phyloP scores from a whole-genome alignment of 2,329 filamentous ascomycete species.

The Phaeosphaeria sp. region DNA sequence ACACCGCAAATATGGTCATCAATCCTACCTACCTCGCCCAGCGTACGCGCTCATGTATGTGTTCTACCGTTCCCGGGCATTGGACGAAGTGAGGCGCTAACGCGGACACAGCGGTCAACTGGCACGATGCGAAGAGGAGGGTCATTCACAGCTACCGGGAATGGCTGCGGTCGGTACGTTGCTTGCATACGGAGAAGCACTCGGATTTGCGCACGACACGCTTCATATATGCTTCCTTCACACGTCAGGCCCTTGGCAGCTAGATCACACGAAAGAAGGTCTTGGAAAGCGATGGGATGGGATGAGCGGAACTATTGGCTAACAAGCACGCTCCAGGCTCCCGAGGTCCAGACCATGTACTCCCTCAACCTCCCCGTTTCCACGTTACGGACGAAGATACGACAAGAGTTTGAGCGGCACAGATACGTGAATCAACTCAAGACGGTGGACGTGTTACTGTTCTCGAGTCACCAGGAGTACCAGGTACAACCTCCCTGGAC shows the following conservation, averaged over 20 bases:
- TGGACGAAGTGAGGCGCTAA: slow-evolving; percentile 28
- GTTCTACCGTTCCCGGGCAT: slow-evolving; percentile 11
- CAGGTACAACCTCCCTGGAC: slow-evolving; percentile 68
- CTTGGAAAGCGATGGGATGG: not conserved
- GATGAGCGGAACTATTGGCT: slow-evolving; percentile 2
- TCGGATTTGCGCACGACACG: no score
- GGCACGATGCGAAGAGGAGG: slow-evolving; percentile 84
- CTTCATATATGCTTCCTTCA: no score
- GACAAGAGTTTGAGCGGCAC: slow-evolving; percentile 96
- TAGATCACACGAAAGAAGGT: not conserved
- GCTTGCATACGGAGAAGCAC: not conserved
- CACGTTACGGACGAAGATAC: slow-evolving; percentile 86
- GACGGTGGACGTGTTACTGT: slow-evolving; percentile 87
- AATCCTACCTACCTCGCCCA: slow-evolving; percentile 87
- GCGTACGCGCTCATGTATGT: slow-evolving; percentile 61
- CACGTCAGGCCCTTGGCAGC: no score
- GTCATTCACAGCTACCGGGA: slow-evolving; percentile 90
- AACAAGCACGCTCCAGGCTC: slow-evolving; percentile 67
- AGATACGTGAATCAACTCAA: slow-evolving; percentile 89
- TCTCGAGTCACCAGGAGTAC: slow-evolving; percentile 91
- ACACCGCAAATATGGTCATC: slow-evolving; percentile 70
- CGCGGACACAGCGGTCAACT: slow-evolving; percentile 74
- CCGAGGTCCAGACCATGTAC: slow-evolving; percentile 98
- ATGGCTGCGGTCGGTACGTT: slow-evolving; percentile 93
- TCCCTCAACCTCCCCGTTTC: slow-evolving; percentile 87